A percentile compares a stretch with the other conserved stretches of the same genome.
Conservation (phyloP, 306 rosid species). For the Rosa persica region DNA sequence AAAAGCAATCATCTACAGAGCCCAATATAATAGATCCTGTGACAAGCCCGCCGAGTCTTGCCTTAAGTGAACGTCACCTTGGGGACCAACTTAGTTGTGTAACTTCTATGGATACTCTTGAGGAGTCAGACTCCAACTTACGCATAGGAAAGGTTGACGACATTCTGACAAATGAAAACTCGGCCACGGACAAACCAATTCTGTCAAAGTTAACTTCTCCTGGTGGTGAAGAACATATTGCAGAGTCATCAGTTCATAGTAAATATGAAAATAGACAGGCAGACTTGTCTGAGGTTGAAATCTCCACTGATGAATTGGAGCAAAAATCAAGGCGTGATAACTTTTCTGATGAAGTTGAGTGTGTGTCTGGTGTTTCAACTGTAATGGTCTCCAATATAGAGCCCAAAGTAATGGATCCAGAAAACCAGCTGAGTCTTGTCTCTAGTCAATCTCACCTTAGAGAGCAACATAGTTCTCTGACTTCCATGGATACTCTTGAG, state of each 20-base stretch:
- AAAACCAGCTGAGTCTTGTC: constrained; percentile 31
- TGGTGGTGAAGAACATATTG: constrained; percentile 28
- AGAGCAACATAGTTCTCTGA: constrained; percentile 20
- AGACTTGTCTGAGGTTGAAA: constrained; percentile 20
- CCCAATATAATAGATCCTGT: constrained; percentile 31
- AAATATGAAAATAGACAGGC: constrained; percentile 13
- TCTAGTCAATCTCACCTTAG: constrained; percentile 17
- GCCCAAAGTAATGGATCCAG: constrained; percentile 30
- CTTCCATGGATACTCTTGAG: constrained; percentile 24
- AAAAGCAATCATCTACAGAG: constrained; percentile 29
- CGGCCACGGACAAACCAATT: constrained; percentile 17
- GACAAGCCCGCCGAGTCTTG: constrained; percentile 31
- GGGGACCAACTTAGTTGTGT: constrained; percentile 19
- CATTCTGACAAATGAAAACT: constrained; percentile 24
- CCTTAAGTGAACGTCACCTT: constrained; percentile 16
- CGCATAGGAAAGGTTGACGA: constrained; percentile 31
- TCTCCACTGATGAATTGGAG: constrained; percentile 11
- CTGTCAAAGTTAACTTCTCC: constrained; percentile 28
- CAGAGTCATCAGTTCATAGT: constrained; percentile 27
- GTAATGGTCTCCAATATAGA: constrained; percentile 18
- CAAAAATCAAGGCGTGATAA: neutral
- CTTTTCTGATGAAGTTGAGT: constrained; percentile 13
- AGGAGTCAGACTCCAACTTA: constrained; percentile 28
- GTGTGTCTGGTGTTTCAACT: constrained; percentile 10
- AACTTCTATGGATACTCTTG: constrained; percentile 13